Percentiles rank a stretch among this genome's conserved stretches.
These are phyloP conservation scores for Blastomyces silverae DNA, from an alignment of 2,329 filamentous ascomycete genomes.

Conservation along the genomic window DNA sequence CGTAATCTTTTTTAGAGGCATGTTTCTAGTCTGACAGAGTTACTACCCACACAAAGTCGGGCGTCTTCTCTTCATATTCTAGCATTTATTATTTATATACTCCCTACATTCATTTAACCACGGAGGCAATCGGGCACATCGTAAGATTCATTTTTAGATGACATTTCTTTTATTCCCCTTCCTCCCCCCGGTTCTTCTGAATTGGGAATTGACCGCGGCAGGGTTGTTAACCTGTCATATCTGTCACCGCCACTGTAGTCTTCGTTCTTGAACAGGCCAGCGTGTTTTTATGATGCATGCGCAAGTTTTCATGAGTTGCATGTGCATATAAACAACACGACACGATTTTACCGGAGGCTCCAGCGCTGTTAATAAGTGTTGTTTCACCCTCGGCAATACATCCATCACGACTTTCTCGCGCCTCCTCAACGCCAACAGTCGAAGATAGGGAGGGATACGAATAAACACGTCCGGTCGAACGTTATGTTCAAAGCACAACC, in stretches of 20 bases:
- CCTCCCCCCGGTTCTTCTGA: neutral
- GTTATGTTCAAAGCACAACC: neutral
- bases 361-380: neutral
- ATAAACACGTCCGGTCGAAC: neutral
- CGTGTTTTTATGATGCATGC: neutral
- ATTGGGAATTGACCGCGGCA: neutral
- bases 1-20: neutral
- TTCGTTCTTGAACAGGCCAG: neutral
- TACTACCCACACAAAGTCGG: neutral
- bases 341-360: too few species aligned
- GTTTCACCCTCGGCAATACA: neutral
- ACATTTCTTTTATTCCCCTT: neutral
- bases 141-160: neutral
- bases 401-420: too few species aligned
- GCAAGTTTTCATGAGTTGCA: neutral
- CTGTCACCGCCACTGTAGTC: neutral
- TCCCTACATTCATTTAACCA: neutral
- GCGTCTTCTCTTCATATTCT: neutral
- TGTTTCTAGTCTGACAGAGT: neutral
- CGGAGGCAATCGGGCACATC: neutral
- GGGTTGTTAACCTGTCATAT: neutral
- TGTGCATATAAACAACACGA: neutral
- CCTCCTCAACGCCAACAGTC: too few species aligned
- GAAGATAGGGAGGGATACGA: neutral
- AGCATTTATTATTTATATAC: neutral